Evolutionary conservation across 2,329 filamentous ascomycete genomes (phyloP), one percentile per base, ranked within the genome.

Genomic region (Pseudocercospora macadamiae): DNA sequence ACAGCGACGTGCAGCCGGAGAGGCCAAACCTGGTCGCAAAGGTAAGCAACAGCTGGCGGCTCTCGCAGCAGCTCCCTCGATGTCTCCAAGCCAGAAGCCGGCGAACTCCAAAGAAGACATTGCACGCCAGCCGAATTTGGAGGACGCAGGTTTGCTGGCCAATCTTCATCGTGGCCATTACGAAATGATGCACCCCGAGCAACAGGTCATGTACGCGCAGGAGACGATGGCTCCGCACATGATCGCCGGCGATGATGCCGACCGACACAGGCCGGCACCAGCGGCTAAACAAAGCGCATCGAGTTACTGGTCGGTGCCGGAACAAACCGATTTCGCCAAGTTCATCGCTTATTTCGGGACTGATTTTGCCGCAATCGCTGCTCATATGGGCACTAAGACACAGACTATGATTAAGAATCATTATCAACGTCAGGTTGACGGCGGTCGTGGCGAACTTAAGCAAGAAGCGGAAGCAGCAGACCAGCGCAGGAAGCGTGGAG

Each of bases 271-370:
- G 51, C 51, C 60, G 28, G 25, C 54, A 48, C 60, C 70, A 32
- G 39, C 64, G 23, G 61, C 68, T 18, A 69, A 71, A 59, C 64
- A 69, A 25, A 67, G 67, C 39, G 68, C 73, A 12, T 91, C 89
- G 1, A 93, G 90, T 73, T 95, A 95, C 73, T 95, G 90, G 90
- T 93, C 90, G 68, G 90, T 93, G 19, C 89, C 88, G 1, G 90
- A 95, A 75, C 83, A 88, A 55, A 88, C 83, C 47, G 90, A 93
- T 68, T 95, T 95, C 73, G 86, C 88, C 32, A 83, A 82, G 56
- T 81, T 91, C 58, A 79, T 95, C 47, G 83, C 81, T 51, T 83
- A 90, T 55, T 93, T 91, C 76, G 90, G 90, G 58, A 91, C 88
- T 14, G 89, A 95, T 71, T 95, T 89, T 85, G 78, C 79, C 49